These are phyloP conservation scores for Nasturtium officinale DNA, from an alignment of 345 rosid species.

Conservation along the genomic window DNA sequence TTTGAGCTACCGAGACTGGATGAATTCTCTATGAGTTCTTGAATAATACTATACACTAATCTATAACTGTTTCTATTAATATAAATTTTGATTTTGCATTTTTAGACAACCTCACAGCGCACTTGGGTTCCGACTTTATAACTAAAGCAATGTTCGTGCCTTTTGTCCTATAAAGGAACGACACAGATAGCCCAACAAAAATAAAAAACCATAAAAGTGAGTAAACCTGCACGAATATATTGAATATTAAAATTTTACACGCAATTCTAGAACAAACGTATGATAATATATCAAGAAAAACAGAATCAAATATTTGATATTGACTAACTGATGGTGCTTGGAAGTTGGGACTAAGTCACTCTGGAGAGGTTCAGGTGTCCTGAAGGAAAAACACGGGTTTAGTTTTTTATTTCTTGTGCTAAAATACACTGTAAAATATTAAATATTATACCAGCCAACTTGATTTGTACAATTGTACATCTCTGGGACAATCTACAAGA, in stretches of 20 bases:
- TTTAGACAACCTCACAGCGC: constrained; percentile 47
- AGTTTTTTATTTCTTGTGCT: background rate
- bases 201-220: background rate
- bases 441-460: background rate
- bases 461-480: background rate
- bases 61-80: background rate
- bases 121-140: constrained; percentile 55
- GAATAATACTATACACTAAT: background rate
- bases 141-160: constrained; percentile 56
- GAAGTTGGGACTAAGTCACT: constrained; percentile 18
- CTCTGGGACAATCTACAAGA: background rate
- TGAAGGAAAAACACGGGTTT: background rate
- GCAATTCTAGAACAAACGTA: constrained; percentile 31
- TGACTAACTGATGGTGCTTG: constrained; percentile 34
- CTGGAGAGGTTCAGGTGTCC: constrained; percentile 11
- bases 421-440: too few species aligned
- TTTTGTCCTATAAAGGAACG: constrained; percentile 58
- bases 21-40: background rate
- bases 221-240: constrained; percentile 2
- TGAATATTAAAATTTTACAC: constrained; percentile 15
- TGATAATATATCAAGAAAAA: constrained; percentile 5
- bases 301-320: constrained; percentile 36
- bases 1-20: background rate
- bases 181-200: constrained; percentile 39
- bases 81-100: constrained; percentile 5